Percentiles rank a stretch among this genome's conserved stretches.
Evolutionary conservation across 208 protist genomes (phyloP).

Genomic region (Tritrichomonas musculus): DNA sequence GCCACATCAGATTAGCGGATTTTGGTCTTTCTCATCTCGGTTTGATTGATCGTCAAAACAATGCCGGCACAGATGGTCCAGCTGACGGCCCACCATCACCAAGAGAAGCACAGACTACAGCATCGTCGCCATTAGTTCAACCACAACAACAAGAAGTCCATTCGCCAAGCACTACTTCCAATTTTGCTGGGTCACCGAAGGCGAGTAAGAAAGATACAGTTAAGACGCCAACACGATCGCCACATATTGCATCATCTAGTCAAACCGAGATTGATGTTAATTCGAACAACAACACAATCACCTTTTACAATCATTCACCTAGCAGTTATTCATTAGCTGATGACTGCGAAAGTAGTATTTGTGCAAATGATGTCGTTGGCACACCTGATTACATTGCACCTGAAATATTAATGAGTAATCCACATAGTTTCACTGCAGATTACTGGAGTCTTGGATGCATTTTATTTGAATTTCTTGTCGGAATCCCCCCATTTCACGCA

Average conservation of each 20-base stretch:
- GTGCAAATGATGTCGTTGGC: neutral
- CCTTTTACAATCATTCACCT: no score
- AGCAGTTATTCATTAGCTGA: no score
- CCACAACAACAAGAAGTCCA: no score
- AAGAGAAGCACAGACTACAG: no score
- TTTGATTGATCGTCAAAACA: neutral
- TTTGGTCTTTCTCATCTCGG: neutral
- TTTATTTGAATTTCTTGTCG: neutral
- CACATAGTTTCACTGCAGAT: neutral
- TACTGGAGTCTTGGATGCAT: neutral
- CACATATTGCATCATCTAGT: no score
- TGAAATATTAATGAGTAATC: neutral
- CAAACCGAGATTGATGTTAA: no score
- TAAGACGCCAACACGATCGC: neutral
- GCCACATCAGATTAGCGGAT: neutral
- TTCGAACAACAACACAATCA: no score
- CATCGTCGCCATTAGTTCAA: no score
- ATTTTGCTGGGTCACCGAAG: no score
- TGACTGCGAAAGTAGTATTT: no score
- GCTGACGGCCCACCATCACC: neutral
- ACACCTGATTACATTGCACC: slow-evolving; percentile 14
- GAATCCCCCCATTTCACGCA: neutral
- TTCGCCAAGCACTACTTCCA: no score
- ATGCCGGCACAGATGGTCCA: neutral
- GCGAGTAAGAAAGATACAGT: neutral